Percentiles rank a stretch among this genome's conserved stretches.
Evolutionary conservation across 495 filamentous ascomycete genomes (phyloP).

Genomic region (Symbiotaphrina buchneri): DNA sequence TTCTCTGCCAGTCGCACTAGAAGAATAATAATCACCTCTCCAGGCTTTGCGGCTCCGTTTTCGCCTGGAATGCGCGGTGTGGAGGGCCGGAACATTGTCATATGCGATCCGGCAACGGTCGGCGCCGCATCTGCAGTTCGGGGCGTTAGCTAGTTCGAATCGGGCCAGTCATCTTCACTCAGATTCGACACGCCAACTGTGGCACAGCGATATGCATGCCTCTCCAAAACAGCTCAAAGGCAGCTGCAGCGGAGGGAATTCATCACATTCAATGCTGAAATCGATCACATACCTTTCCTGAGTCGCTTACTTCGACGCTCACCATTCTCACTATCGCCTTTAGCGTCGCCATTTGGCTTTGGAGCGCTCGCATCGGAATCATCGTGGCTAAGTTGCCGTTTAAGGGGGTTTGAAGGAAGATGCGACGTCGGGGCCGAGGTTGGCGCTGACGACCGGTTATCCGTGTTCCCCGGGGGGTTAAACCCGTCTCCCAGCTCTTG

Average conservation of each 20-base stretch:
- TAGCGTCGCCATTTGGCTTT: slow-evolving; percentile 34
- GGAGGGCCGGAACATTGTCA: slow-evolving; percentile 76
- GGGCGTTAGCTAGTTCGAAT: not conserved
- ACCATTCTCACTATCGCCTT: slow-evolving; percentile 45
- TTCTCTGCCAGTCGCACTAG: not conserved
- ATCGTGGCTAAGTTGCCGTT: slow-evolving; percentile 68
- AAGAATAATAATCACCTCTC: slow-evolving; percentile 37
- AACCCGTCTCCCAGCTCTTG: no score
- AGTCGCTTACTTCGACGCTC: slow-evolving; percentile 68
- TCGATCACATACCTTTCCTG: slow-evolving; percentile 53
- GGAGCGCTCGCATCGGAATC: slow-evolving; percentile 31
- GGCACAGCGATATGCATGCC: no score
- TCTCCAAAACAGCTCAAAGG: no score
- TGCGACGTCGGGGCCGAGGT: slow-evolving; percentile 11
- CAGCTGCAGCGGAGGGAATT: no score
- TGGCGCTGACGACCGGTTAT: slow-evolving; percentile 29
- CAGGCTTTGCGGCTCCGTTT: slow-evolving; percentile 37
- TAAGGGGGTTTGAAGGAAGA: slow-evolving; percentile 49
- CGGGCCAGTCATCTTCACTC: not conserved
- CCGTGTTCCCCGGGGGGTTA: slow-evolving; percentile 26
- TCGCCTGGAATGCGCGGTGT: slow-evolving; percentile 48
- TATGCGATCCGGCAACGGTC: slow-evolving; percentile 86
- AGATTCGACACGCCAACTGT: no score
- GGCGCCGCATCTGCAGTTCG: slow-evolving; percentile 32
- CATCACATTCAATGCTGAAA: not conserved